Base-by-base conservation (phyloP, 805 yeast species). In the Saccharomyces mikatae region DNA sequence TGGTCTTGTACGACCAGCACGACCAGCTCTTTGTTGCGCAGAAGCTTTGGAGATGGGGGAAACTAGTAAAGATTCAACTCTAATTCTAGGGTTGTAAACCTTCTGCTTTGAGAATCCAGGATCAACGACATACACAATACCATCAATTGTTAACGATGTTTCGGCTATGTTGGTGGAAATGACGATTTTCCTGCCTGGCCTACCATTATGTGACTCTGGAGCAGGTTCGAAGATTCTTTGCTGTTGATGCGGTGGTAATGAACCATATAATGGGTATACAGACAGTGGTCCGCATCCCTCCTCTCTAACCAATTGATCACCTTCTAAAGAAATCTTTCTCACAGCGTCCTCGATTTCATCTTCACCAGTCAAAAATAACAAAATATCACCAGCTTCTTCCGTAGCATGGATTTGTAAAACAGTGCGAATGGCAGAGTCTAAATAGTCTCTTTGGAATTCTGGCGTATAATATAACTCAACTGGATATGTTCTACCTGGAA, bases 1-100 rank as follows among this genome's bases (percentile, higher is more conserved):
- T 14, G 98, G 97, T 66, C 96, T 82, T 6, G 97, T 92, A 82
- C 99, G 92, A 76, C 99, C 99, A 54, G 99, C 99, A 80, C 99
- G 88, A 80, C 99, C 99, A 36, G 98, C 98, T 73, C 99, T 83
- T 73, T 92, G 99, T 73, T 92, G 97, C 1, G 99, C 96, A 49
- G 95, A 85, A 0, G 99, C 99, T 73, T 90, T 91, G 10, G 98
- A 91, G 58, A 94, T 91, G 41, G 98, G 98, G 8, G 97, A 88
- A 4, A 94, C 98, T 52, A 92, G 77, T 62, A 92, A 76, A 0
- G 97, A 89, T 71, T 92, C 97, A 30, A 92, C 97, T 71, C 99
- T 81, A 55, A 92, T 88, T 71, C 97, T 81, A 51, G 99, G 98
- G 69, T 92, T 94, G 74, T 90, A 92, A 55, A 91, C 97, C 65